Evolutionary conservation across 139 green algal species (phyloP).

Genomic region (Pleodorina starrii): DNA sequence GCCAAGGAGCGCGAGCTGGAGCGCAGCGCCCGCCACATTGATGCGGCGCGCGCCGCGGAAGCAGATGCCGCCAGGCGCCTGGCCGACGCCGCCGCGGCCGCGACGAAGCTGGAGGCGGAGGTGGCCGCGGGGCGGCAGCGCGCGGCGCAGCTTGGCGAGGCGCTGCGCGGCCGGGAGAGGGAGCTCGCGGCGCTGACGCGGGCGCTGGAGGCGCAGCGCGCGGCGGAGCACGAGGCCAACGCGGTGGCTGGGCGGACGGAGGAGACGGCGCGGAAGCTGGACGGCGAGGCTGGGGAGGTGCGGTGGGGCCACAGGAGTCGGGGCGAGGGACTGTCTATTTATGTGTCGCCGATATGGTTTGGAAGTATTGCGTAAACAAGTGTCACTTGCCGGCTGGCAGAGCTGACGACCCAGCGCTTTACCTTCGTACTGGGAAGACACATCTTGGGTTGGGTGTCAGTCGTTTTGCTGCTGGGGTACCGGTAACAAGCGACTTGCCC

Average conservation of each 20-base stretch:
- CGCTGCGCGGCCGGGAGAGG: conserved; percentile 11
- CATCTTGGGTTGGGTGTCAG: no score
- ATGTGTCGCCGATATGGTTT: no score
- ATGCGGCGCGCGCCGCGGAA: conserved; percentile 46
- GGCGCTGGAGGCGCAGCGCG: background rate
- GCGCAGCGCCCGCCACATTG: conserved; percentile 13
- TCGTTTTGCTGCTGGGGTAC: no score
- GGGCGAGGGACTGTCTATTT: no score
- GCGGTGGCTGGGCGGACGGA: conserved; percentile 2
- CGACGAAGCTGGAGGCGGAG: conserved; percentile 12
- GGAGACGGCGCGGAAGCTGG: conserved; percentile 40
- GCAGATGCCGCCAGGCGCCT: background rate
- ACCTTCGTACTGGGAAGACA: no score
- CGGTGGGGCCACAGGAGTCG: background rate
- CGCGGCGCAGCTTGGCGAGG: conserved; percentile 26
- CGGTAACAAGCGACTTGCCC: no score
- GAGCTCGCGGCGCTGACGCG: conserved; percentile 7
- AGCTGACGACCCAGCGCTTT: no score
- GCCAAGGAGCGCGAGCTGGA: conserved; percentile 55
- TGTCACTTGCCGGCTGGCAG: no score
- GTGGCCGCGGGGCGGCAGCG: background rate
- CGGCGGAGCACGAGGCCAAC: conserved; percentile 18
- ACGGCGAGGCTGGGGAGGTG: conserved; percentile 13
- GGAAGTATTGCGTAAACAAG: no score
- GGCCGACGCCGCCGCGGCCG: conserved; percentile 6